phyloP scores from a whole-genome alignment of 495 filamentous ascomycete species.

The Xylaria longipes region DNA sequence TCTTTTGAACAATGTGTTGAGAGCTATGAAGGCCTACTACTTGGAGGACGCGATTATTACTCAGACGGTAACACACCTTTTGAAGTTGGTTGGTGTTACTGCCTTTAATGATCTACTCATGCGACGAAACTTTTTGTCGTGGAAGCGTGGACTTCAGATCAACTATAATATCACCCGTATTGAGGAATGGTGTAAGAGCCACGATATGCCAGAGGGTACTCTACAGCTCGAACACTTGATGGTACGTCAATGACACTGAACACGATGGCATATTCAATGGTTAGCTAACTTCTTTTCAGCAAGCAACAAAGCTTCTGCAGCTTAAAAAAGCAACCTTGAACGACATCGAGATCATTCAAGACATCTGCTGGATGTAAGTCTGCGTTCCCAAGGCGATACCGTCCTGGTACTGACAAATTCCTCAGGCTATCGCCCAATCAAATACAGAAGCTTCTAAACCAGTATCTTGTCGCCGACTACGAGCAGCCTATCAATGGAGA shows the following conservation, averaged over 20 bases:
- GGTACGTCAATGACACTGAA: slow-evolving; percentile 57
- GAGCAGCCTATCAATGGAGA: slow-evolving; percentile 99
- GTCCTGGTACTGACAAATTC: slow-evolving; percentile 5
- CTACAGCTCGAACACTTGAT: slow-evolving; percentile 98
- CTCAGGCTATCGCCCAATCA: slow-evolving; percentile 93
- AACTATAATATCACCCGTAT: slow-evolving; percentile 99
- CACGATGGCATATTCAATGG: background rate
- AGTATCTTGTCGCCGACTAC: slow-evolving; percentile 98
- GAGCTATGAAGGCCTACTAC: slow-evolving; percentile 97
- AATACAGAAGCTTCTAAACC: slow-evolving; percentile 98
- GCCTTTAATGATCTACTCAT: slow-evolving; percentile 99
- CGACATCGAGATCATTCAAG: slow-evolving; percentile 99
- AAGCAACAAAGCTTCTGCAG: slow-evolving; percentile 98
- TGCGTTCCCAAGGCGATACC: background rate
- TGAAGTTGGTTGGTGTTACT: slow-evolving; percentile 93
- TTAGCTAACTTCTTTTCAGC: slow-evolving; percentile 58
- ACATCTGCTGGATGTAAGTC: slow-evolving; percentile 99
- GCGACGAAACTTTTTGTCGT: slow-evolving; percentile 97
- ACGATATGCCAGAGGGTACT: slow-evolving; percentile 99
- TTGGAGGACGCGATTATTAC: slow-evolving; percentile 94
- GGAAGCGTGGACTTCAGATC: slow-evolving; percentile 99
- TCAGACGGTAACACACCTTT: slow-evolving; percentile 92
- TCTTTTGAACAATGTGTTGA: slow-evolving; percentile 95
- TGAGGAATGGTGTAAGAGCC: slow-evolving; percentile 99
- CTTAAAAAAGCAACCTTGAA: slow-evolving; percentile 99